Conservation (phyloP, 495 filamentous ascomycete genomes). For the Glarea lozoyensis region DNA sequence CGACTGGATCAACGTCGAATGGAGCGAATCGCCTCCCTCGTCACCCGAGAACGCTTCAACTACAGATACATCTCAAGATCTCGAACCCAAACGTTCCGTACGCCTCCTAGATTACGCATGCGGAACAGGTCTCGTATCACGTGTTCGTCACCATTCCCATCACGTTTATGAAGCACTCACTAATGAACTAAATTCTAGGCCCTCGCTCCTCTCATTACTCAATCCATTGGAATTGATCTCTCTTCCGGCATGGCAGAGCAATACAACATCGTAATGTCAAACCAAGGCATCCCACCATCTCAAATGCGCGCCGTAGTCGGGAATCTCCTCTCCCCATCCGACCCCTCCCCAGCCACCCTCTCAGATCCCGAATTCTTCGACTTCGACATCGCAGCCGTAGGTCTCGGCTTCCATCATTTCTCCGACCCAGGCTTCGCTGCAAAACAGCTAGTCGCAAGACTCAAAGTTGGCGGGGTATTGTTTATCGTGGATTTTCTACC, state of each 20-base stretch:
- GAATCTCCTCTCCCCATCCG: conserved; percentile 14
- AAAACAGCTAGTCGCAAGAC: conserved; percentile 27
- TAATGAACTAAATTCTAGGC: conserved; percentile 11
- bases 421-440: conserved; percentile 15
- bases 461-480: conserved; percentile 31
- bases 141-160: conserved; percentile 9
- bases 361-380: conserved; percentile 11
- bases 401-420: conserved; percentile 22
- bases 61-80: conserved; percentile 1
- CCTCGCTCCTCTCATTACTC: conserved; percentile 18
- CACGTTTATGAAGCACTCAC: not conserved
- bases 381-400: conserved; percentile 22
- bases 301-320: conserved; percentile 21
- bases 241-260: conserved; percentile 19
- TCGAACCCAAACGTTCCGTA: conserved; percentile 5
- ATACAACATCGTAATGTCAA: conserved; percentile 16
- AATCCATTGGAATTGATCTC: conserved; percentile 19
- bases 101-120: conserved; percentile 23
- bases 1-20: conserved; percentile 21
- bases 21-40: too few relatives aligned
- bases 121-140: conserved; percentile 21
- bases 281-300: conserved; percentile 18
- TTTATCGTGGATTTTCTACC: conserved; percentile 23
- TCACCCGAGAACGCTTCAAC: conserved; percentile 12
- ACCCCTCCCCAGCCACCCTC: conserved; percentile 4